A percentile compares a stretch with the other conserved stretches of the same genome.
These are phyloP conservation scores for Lecanicillium sp. DNA, from an alignment of 2,329 filamentous ascomycete genomes.

Conservation along the genomic window DNA sequence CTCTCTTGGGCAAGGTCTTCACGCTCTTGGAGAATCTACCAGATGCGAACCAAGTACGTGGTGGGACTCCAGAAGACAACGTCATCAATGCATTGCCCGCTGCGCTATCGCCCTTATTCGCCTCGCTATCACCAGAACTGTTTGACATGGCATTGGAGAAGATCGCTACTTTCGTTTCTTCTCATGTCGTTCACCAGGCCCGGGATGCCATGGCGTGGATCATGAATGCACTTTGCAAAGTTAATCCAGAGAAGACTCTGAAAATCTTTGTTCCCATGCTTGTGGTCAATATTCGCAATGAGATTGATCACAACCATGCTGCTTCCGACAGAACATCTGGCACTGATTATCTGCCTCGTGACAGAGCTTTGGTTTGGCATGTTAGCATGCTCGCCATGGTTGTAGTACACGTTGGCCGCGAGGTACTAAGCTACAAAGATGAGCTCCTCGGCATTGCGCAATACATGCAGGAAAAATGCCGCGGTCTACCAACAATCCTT, in stretches of 20 bases:
- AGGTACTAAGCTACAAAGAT: slow-evolving; percentile 80
- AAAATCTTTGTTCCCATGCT: slow-evolving; percentile 87
- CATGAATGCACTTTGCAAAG: slow-evolving; percentile 91
- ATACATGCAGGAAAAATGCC: slow-evolving; percentile 95
- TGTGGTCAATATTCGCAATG: slow-evolving; percentile 83
- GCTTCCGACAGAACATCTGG: slow-evolving; percentile 92
- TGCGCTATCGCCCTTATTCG: slow-evolving; percentile 81
- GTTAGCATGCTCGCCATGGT: slow-evolving; percentile 97
- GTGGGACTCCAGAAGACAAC: slow-evolving; percentile 89
- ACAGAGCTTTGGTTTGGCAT: slow-evolving; percentile 92
- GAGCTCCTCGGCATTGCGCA: slow-evolving; percentile 85
- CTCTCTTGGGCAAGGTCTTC: slow-evolving; percentile 89
- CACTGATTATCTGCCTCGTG: slow-evolving; percentile 84
- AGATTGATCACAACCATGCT: slow-evolving; percentile 94
- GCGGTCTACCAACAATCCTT: slow-evolving; percentile 87
- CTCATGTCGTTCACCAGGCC: slow-evolving; percentile 94
- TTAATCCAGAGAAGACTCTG: slow-evolving; percentile 86
- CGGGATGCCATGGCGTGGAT: slow-evolving; percentile 98
- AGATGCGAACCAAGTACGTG: slow-evolving; percentile 78
- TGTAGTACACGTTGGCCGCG: slow-evolving; percentile 87
- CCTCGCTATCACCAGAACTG: slow-evolving; percentile 82
- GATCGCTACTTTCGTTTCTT: slow-evolving; percentile 81
- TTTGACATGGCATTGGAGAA: slow-evolving; percentile 91
- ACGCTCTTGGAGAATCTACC: slow-evolving; percentile 91
- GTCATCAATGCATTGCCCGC: slow-evolving; percentile 93